Evolutionary conservation across 768 basidiomycete species (phyloP).

Genomic region (Naganishia kalamii): DNA sequence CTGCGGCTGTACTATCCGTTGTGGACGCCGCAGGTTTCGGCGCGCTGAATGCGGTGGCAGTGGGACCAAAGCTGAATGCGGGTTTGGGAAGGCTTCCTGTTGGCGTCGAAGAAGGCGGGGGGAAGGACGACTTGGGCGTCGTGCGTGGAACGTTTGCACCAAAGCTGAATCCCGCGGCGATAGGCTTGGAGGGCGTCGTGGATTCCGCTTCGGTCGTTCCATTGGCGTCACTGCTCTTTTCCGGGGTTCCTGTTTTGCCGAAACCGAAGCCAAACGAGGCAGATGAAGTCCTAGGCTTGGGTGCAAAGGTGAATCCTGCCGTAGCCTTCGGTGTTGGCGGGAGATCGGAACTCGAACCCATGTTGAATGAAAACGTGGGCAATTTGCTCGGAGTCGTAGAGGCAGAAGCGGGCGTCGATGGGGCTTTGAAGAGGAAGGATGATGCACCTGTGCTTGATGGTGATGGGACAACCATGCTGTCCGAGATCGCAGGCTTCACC

Average conservation of each 20-base stretch:
- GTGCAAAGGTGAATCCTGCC: slow-evolving; percentile 10
- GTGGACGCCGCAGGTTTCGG: neutral
- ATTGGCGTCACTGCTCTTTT: neutral
- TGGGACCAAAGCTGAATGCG: slow-evolving; percentile 17
- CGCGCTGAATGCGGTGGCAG: neutral
- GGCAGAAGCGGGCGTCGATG: neutral
- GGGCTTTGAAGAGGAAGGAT: slow-evolving; percentile 21
- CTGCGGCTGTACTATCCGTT: neutral
- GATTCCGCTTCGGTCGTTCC: neutral
- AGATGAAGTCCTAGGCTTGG: slow-evolving; percentile 12
- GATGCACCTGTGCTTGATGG: neutral
- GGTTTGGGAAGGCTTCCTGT: neutral
- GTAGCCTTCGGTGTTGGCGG: neutral
- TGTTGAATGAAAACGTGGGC: slow-evolving; percentile 8
- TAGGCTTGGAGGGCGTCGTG: neutral
- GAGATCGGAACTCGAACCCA: slow-evolving; percentile 5
- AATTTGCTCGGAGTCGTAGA: slow-evolving; percentile 11
- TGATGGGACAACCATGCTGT: slow-evolving; percentile 13
- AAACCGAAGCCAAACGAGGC: slow-evolving; percentile 16
- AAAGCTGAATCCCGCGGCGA: slow-evolving; percentile 15
- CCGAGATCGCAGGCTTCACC: slow-evolving; percentile 12
- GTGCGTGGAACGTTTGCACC: slow-evolving; percentile 4
- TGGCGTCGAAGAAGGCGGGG: neutral
- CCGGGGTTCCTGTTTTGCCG: slow-evolving; percentile 6
- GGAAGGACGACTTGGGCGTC: neutral